These are phyloP conservation scores for Ascomycota sp. DNA, from an alignment of 2,329 filamentous ascomycete species.

Conservation along the genomic window DNA sequence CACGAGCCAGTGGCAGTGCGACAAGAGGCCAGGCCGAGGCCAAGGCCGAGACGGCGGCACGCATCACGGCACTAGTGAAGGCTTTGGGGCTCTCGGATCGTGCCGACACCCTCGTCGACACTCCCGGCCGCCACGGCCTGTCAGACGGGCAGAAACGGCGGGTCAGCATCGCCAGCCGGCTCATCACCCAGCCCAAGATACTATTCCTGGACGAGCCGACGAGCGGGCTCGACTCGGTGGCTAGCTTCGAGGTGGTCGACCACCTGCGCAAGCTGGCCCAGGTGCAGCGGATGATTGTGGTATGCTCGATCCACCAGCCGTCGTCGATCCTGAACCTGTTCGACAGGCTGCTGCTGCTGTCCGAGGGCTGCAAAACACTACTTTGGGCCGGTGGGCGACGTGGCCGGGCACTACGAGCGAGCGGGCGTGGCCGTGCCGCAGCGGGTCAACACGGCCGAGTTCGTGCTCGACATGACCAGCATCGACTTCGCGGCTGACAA, in stretches of 20 bases:
- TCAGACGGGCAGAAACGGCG: conserved; percentile 72
- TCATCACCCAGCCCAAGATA: conserved; percentile 64
- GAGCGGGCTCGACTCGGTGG: conserved; percentile 61
- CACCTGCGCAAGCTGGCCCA: conserved; percentile 48
- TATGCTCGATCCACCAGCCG: conserved; percentile 73
- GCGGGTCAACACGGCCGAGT: conserved; percentile 64
- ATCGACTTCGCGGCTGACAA: conserved; percentile 44
- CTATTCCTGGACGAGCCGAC: conserved; percentile 74
- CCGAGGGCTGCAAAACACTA: conserved; percentile 51
- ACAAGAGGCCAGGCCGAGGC: no score
- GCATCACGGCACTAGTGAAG: conserved; percentile 45
- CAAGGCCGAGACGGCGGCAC: conserved; percentile 31
- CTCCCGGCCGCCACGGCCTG: conserved; percentile 64
- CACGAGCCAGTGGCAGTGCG: no score
- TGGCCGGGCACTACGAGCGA: conserved; percentile 40
- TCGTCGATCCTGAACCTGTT: conserved; percentile 64
- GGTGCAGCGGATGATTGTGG: conserved; percentile 51
- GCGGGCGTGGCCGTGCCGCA: conserved; percentile 43
- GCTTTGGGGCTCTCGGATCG: conserved; percentile 57
- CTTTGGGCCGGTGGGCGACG: conserved; percentile 37
- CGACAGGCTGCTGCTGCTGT: conserved; percentile 58
- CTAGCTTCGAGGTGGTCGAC: conserved; percentile 55
- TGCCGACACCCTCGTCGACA: conserved; percentile 54
- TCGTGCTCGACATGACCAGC: conserved; percentile 59
- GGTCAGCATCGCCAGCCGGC: conserved; percentile 58